Conservation (phyloP, 305 asterid species). For the Fraxinus paxiana region DNA sequence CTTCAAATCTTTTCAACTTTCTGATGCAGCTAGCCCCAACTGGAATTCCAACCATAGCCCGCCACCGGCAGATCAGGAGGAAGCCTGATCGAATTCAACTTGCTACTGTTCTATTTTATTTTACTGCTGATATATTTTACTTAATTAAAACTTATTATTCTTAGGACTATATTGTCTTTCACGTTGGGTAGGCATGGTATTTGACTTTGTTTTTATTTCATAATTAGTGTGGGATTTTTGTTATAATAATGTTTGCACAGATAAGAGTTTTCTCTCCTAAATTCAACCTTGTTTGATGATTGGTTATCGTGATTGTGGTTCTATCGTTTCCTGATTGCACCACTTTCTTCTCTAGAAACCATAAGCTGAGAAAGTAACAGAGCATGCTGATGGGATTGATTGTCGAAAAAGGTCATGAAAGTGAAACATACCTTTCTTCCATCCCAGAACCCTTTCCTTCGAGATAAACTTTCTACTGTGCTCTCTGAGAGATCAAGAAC, state of each 20-base stretch:
- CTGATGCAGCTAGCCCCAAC: background rate
- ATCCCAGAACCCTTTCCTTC: background rate
- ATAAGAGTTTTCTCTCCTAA: background rate
- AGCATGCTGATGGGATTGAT: background rate
- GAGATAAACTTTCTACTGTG: background rate
- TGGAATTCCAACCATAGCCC: background rate
- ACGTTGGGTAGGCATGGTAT: background rate
- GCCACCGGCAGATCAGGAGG: background rate
- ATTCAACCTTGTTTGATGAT: background rate
- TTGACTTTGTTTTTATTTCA: background rate
- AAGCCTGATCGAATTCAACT: background rate
- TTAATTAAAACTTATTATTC: background rate
- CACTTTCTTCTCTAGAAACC: background rate
- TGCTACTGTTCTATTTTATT: background rate
- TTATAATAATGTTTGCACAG: background rate
- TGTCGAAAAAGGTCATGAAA: background rate
- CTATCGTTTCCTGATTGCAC: background rate
- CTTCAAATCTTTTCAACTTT: background rate
- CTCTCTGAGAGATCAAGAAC: constrained; percentile 41
- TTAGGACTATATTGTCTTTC: background rate
- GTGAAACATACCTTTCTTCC: background rate
- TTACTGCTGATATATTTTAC: background rate
- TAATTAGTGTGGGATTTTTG: background rate
- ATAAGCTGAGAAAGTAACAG: background rate
- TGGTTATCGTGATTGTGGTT: background rate